phyloP scores from a whole-genome alignment of 495 filamentous ascomycete genomes.

The Podospora australis region DNA sequence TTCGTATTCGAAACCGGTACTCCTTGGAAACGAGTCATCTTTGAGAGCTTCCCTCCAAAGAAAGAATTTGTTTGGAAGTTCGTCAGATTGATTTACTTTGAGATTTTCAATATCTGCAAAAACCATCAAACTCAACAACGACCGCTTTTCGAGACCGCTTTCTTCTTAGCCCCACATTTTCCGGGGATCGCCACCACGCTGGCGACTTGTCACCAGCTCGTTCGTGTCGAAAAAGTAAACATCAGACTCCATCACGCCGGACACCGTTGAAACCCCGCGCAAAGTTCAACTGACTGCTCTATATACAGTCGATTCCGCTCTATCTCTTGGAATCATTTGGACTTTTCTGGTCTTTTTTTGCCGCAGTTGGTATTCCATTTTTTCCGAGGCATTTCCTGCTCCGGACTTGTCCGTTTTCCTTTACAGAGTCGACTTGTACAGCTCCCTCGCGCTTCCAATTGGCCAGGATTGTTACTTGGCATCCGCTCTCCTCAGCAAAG shows the following conservation, averaged over 20 bases:
- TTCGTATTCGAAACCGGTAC: no score
- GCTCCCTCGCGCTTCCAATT: slow-evolving; percentile 13
- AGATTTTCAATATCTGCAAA: not conserved
- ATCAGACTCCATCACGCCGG: no score
- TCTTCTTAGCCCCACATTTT: slow-evolving; percentile 8
- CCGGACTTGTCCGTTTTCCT: slow-evolving; percentile 22
- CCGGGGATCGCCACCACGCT: slow-evolving; percentile 15
- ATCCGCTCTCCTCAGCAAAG: slow-evolving; percentile 11
- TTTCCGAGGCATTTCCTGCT: slow-evolving; percentile 17
- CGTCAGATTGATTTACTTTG: slow-evolving; percentile 6
- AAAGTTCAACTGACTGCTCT: no score
- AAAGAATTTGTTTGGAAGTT: no score
- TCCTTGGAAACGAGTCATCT: no score
- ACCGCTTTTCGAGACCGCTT: not conserved
- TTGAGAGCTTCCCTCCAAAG: no score
- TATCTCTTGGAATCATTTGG: not conserved
- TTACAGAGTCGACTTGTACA: not conserved
- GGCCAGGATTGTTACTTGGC: slow-evolving; percentile 3
- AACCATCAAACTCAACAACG: not conserved
- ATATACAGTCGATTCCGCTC: no score
- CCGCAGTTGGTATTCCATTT: not conserved
- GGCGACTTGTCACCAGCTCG: not conserved
- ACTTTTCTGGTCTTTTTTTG: not conserved
- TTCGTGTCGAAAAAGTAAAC: not conserved
- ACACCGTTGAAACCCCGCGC: no score